Percentiles rank a stretch among this genome's conserved stretches.
phyloP scores from a whole-genome alignment of 1,284 basidiomycete genomes.

The Cryptococcus sp. region DNA sequence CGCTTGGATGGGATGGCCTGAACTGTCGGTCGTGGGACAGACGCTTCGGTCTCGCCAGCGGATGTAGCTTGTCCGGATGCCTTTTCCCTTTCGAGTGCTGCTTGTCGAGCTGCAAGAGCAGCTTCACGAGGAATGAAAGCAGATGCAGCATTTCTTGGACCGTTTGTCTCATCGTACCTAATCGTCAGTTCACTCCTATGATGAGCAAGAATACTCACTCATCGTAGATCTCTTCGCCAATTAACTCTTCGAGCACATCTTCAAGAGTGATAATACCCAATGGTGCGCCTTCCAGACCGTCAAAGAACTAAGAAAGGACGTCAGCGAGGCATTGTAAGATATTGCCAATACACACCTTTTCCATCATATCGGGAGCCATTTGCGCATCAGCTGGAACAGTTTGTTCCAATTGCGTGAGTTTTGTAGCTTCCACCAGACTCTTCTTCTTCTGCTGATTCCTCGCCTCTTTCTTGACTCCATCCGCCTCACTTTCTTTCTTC shows the following conservation, averaged over 20 bases:
- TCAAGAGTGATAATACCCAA: constrained; percentile 90
- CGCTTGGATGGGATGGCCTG: neutral
- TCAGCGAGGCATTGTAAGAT: neutral
- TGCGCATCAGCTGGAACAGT: constrained; percentile 78
- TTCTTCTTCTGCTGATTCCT: neutral
- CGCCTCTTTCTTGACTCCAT: neutral
- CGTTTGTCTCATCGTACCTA: constrained; percentile 28
- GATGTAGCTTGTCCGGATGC: constrained; percentile 18
- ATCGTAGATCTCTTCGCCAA: constrained; percentile 85
- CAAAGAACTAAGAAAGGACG: constrained; percentile 57
- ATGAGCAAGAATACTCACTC: constrained; percentile 51
- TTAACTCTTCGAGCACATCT: constrained; percentile 85
- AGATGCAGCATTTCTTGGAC: constrained; percentile 21
- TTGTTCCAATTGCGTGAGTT: constrained; percentile 59
- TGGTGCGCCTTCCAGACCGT: constrained; percentile 65
- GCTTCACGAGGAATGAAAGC: constrained; percentile 36
- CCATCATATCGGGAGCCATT: constrained; percentile 62
- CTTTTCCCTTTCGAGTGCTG: constrained; percentile 26
- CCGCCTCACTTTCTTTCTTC: neutral
- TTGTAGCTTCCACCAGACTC: constrained; percentile 49
- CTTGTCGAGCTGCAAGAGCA: constrained; percentile 24
- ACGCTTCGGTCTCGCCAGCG: constrained; percentile 1
- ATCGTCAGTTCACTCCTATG: neutral
- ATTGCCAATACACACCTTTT: constrained; percentile 54
- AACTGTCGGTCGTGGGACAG: neutral